phyloP scores from a whole-genome alignment of 1,284 basidiomycete genomes.

The Sporisorium scitamineum region DNA sequence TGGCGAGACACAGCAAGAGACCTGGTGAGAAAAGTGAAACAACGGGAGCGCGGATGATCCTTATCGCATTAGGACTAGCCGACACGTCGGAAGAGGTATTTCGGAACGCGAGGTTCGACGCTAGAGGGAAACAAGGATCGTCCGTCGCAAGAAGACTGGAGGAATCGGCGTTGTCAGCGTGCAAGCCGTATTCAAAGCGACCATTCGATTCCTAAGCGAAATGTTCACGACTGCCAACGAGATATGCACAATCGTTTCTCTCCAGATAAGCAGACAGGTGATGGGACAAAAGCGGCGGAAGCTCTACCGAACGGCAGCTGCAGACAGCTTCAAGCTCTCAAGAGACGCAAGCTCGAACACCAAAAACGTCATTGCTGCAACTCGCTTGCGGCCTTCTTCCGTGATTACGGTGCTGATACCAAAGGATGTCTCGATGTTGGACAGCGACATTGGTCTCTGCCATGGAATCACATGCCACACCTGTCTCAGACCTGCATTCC shows the following conservation, averaged over 20 bases:
- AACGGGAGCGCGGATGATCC: background rate
- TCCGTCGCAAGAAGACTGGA: background rate
- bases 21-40: background rate
- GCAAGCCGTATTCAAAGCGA: too few relatives aligned
- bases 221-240: too few relatives aligned
- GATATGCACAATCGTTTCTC: too few relatives aligned
- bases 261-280: too few relatives aligned
- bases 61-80: background rate
- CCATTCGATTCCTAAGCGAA: too few relatives aligned
- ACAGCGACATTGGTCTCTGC: background rate
- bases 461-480: background rate
- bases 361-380: background rate
- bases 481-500: conserved; percentile 6
- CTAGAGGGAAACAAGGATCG: background rate
- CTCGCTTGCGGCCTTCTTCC: too few relatives aligned
- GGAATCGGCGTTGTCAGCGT: background rate
- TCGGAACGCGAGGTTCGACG: background rate
- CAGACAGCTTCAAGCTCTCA: too few relatives aligned
- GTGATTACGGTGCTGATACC: too few relatives aligned
- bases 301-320: too few relatives aligned
- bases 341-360: background rate
- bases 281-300: too few relatives aligned
- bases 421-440: too few relatives aligned
- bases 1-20: too few relatives aligned
- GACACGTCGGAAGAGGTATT: background rate